phyloP scores from a whole-genome alignment of 23 red algal genomes.

The Gracilaria vermiculophylla region DNA sequence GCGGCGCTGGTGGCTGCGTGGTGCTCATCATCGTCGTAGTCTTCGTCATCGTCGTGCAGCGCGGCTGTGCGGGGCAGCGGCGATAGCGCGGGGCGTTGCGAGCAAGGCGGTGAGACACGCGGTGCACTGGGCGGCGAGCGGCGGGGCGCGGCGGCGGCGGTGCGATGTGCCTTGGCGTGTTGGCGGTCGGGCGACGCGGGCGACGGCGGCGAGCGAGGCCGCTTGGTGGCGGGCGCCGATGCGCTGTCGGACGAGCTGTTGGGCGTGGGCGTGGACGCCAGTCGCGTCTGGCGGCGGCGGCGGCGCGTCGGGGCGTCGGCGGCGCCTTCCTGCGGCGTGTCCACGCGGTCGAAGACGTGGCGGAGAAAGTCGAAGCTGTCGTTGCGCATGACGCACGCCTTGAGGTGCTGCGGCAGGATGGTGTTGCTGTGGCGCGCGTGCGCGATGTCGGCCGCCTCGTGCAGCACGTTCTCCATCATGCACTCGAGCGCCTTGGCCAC shows the following conservation, averaged over 20 bases:
- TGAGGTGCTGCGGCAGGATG: constrained; percentile 71
- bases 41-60: constrained; percentile 39
- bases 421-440: constrained; percentile 11
- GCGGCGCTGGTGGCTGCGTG: too few species aligned
- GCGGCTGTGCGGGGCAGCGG: background rate
- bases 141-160: background rate
- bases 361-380: constrained; percentile 80
- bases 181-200: background rate
- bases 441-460: constrained; percentile 63
- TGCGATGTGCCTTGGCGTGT: background rate
- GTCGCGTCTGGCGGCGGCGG: background rate
- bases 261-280: background rate
- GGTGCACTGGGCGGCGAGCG: background rate
- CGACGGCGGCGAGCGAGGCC: background rate
- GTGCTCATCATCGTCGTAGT: constrained; percentile 55
- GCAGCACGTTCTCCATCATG: constrained; percentile 80
- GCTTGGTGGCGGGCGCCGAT: background rate
- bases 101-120: background rate
- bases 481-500: constrained; percentile 85
- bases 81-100: background rate
- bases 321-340: background rate
- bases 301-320: background rate
- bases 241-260: background rate
- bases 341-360: constrained; percentile 52
- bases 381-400: constrained; percentile 48